A percentile compares a stretch with the other conserved stretches of the same genome.
These are phyloP conservation scores for Panellus pusillus DNA, from an alignment of 768 basidiomycete genomes.

Conservation along the genomic window DNA sequence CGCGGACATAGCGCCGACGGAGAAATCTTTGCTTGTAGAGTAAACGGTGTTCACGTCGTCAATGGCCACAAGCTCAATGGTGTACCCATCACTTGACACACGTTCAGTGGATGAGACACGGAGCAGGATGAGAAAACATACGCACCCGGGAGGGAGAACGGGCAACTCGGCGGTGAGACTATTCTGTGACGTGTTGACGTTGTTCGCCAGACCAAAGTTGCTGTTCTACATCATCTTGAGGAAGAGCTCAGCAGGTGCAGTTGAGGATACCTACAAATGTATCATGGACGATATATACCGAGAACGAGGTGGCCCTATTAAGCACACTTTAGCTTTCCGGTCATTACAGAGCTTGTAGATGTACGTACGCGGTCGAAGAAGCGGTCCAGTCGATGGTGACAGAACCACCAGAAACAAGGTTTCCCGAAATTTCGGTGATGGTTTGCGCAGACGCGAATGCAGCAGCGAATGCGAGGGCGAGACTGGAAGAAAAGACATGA, in stretches of 20 bases:
- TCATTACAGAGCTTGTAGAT: not conserved
- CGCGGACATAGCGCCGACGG: slow-evolving; percentile 10
- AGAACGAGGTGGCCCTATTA: slow-evolving; percentile 7
- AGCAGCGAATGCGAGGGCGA: slow-evolving; percentile 16
- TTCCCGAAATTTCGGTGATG: slow-evolving; percentile 11
- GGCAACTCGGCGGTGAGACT: slow-evolving; percentile 3
- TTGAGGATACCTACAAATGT: slow-evolving; percentile 10
- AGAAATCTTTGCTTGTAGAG: slow-evolving; percentile 4
- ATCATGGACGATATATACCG: slow-evolving; percentile 12
- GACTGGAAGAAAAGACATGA: slow-evolving; percentile 2
- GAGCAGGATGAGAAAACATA: not conserved
- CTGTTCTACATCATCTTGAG: slow-evolving; percentile 1
- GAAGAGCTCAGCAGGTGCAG: not conserved
- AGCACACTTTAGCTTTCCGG: not conserved
- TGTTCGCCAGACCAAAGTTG: slow-evolving; percentile 14
- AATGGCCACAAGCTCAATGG: slow-evolving; percentile 14
- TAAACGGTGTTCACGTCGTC: slow-evolving; percentile 10
- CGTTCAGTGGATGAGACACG: not conserved
- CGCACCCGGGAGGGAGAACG: slow-evolving; percentile 3
- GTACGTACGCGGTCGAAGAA: slow-evolving; percentile 3
- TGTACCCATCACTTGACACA: slow-evolving; percentile 3
- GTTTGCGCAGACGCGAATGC: slow-evolving; percentile 16
- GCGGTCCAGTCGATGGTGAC: slow-evolving; percentile 11
- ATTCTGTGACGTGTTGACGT: slow-evolving; percentile 9
- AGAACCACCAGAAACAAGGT: slow-evolving; percentile 12